Percentiles rank a stretch among this genome's conserved stretches.
Evolutionary conservation across 2,329 filamentous ascomycete genomes (phyloP).

Genomic region (Stemphylium lycopersici): DNA sequence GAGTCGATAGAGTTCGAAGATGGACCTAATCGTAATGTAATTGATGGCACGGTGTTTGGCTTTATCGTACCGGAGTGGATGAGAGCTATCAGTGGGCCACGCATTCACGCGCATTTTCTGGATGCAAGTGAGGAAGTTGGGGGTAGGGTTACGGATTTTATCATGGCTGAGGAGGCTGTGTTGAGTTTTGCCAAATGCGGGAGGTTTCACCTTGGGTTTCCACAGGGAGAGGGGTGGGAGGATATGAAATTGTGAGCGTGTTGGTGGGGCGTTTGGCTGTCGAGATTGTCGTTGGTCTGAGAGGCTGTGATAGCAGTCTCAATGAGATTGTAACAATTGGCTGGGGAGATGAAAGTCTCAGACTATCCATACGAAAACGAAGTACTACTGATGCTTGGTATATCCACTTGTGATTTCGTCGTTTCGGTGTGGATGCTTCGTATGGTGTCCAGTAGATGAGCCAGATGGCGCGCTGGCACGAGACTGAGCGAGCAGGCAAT

Average conservation of each 20-base stretch:
- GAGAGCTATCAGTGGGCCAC: constrained; percentile 48
- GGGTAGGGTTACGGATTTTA: constrained; percentile 48
- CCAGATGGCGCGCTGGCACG: no score
- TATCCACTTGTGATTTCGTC: no score
- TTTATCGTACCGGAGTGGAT: constrained; percentile 51
- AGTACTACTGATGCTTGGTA: no score
- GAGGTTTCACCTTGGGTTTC: constrained; percentile 52
- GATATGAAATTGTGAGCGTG: constrained; percentile 27
- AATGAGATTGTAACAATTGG: no score
- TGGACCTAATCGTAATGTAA: constrained; percentile 30
- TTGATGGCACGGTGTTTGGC: constrained; percentile 51
- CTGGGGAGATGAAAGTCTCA: no score
- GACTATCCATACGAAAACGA: no score
- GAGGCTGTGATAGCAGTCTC: no score
- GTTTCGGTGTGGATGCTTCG: no score
- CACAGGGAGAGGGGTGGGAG: constrained; percentile 51
- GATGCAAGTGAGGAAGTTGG: constrained; percentile 39
- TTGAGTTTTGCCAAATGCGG: constrained; percentile 51
- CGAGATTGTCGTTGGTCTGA: no score
- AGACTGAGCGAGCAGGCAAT: no score
- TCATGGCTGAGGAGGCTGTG: constrained; percentile 40
- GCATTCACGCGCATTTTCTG: constrained; percentile 47
- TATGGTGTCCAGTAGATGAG: no score
- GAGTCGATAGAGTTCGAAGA: constrained; percentile 38
- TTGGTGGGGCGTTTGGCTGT: no score